phyloP scores from a whole-genome alignment of 2,329 filamentous ascomycete genomes.

The Trichoderma arundinaceum region DNA sequence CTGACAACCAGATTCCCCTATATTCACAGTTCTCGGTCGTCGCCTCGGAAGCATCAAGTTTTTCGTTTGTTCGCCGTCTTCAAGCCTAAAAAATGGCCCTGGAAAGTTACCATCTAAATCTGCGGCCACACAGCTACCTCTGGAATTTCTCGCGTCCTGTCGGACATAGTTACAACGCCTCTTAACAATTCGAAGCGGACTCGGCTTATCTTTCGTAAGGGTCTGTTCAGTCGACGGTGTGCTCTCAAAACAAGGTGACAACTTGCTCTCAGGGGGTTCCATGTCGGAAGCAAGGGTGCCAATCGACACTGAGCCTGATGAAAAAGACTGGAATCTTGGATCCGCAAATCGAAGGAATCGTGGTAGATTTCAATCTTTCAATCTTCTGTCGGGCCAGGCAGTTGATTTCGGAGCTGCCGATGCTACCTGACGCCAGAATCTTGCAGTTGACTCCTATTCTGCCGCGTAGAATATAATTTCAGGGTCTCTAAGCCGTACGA shows the following conservation, averaged over 20 bases:
- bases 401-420: background rate
- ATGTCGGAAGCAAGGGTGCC: slow-evolving; percentile 37
- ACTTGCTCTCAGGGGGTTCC: slow-evolving; percentile 42
- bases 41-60: slow-evolving; percentile 20
- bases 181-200: slow-evolving; percentile 55
- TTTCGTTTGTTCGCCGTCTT: background rate
- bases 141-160: background rate
- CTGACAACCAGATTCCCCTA: background rate
- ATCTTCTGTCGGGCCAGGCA: background rate
- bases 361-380: background rate
- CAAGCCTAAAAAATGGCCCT: background rate
- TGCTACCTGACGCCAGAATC: background rate
- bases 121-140: background rate
- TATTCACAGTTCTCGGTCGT: background rate
- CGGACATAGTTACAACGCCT: background rate
- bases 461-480: background rate
- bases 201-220: slow-evolving; percentile 43
- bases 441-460: background rate
- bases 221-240: slow-evolving; percentile 37
- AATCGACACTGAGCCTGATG: background rate
- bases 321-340: background rate
- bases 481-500: background rate
- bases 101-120: background rate
- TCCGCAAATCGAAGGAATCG: background rate
- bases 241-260: slow-evolving; percentile 44